Percentiles rank a stretch among this genome's conserved stretches.
Evolutionary conservation across 805 yeast genomes (phyloP).

Genomic region (Kazachstania kunashirensis): DNA sequence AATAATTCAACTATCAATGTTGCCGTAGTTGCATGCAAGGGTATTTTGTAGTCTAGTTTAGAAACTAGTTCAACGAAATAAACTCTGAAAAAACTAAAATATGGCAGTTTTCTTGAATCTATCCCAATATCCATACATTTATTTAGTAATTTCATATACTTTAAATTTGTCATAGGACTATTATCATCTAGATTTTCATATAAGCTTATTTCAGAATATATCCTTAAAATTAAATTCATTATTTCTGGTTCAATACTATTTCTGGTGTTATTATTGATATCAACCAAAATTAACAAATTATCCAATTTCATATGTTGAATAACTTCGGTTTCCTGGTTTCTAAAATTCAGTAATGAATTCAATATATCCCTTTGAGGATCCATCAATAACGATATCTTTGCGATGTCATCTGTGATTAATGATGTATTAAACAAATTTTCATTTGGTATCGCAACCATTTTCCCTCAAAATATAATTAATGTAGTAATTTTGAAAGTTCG

Average conservation of each 20-base stretch:
- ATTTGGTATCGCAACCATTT: background rate
- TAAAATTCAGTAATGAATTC: constrained; percentile 6
- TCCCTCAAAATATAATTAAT: background rate
- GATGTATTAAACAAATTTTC: background rate
- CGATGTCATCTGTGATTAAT: constrained; percentile 5
- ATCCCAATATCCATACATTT: constrained; percentile 13
- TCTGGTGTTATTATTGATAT: constrained; percentile 15
- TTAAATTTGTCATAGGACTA: constrained; percentile 9
- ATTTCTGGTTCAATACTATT: constrained; percentile 14
- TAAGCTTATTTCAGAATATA: constrained; percentile 7
- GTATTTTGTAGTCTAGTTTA: background rate
- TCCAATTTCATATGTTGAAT: constrained; percentile 16
- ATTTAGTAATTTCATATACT: constrained; percentile 15
- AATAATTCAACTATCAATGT: constrained; percentile 11
- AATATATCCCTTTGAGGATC: background rate
- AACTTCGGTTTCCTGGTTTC: background rate
- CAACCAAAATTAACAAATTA: constrained; percentile 13
- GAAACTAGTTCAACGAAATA: constrained; percentile 7
- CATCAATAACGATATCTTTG: constrained; percentile 1
- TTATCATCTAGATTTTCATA: constrained; percentile 9
- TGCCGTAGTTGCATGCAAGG: constrained; percentile 1
- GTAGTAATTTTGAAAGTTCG: no score
- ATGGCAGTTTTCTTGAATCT: constrained; percentile 8
- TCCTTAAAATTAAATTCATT: constrained; percentile 7
- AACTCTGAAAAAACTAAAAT: constrained; percentile 3